These are phyloP conservation scores for Parietaria judaica DNA, from an alignment of 306 rosid genomes.

Conservation along the genomic window DNA sequence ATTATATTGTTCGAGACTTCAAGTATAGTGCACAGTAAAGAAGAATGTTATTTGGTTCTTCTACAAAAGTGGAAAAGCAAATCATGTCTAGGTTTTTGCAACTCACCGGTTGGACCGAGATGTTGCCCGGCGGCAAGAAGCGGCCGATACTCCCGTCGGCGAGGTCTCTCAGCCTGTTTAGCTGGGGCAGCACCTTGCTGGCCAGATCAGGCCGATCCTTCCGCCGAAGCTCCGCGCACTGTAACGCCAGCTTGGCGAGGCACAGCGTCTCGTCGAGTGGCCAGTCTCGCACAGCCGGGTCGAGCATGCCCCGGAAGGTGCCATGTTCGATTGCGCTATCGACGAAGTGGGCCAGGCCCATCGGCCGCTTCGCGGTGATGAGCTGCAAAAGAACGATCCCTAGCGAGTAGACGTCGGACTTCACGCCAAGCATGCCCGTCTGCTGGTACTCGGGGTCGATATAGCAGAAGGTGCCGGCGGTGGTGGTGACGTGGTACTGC, in stretches of 20 bases:
- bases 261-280: constrained; percentile 44
- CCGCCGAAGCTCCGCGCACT: constrained; percentile 77
- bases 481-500: constrained; percentile 61
- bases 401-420: constrained; percentile 84
- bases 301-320: constrained; percentile 41
- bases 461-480: constrained; percentile 97
- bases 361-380: constrained; percentile 61
- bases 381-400: constrained; percentile 75
- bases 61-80: too few relatives aligned
- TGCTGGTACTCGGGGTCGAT: constrained; percentile 97
- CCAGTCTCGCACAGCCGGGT: constrained; percentile 66
- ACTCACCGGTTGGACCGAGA: constrained; percentile 45
- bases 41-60: too few relatives aligned
- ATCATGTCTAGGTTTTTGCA: background rate
- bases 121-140: constrained; percentile 10
- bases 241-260: constrained; percentile 50
- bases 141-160: constrained; percentile 33
- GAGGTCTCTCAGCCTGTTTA: constrained; percentile 45
- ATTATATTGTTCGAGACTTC: too few relatives aligned
- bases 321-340: constrained; percentile 40
- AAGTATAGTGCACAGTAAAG: too few relatives aligned
- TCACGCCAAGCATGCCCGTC: constrained; percentile 88
- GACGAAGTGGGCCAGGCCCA: constrained; percentile 68
- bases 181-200: constrained; percentile 42
- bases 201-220: constrained; percentile 90